Conservation (phyloP, 305 asterid species). For the Solanum hybrid region DNA sequence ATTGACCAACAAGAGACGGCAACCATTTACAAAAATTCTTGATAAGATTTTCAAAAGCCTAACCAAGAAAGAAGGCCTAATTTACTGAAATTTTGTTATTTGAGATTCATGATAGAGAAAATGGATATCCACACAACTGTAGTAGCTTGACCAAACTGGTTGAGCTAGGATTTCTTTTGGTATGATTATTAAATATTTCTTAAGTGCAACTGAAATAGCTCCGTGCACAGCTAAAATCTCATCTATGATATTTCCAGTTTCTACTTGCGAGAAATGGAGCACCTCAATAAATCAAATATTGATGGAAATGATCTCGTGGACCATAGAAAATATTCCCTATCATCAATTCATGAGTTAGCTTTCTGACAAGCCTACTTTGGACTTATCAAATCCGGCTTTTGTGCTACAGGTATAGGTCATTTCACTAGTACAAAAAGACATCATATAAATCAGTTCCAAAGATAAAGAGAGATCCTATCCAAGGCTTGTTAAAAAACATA, state of each 20-base stretch:
- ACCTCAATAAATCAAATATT: not conserved
- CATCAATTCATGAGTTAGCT: not conserved
- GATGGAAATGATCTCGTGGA: not conserved
- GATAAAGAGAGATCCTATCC: not conserved
- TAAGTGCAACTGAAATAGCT: not conserved
- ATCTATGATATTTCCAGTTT: not conserved
- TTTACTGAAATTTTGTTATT: not conserved
- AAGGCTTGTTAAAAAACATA: not conserved
- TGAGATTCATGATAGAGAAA: not conserved
- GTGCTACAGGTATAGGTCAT: not conserved
- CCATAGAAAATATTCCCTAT: not conserved
- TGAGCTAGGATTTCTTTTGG: not conserved
- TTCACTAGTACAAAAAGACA: not conserved
- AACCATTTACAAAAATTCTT: not conserved
- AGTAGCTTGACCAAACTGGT: not conserved
- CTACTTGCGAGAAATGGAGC: not conserved
- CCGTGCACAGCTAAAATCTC: not conserved
- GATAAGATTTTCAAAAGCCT: not conserved
- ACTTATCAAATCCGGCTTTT: not conserved
- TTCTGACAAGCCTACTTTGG: not conserved
- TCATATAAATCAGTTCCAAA: not conserved
- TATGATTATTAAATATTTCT: not conserved
- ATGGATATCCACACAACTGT: not conserved
- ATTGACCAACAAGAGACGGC: not conserved
- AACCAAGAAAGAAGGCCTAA: not conserved